A percentile compares a stretch with the other conserved stretches of the same genome.
These are phyloP conservation scores for Primulina tabacum DNA, from an alignment of 257 asterid genomes.

Conservation along the genomic window DNA sequence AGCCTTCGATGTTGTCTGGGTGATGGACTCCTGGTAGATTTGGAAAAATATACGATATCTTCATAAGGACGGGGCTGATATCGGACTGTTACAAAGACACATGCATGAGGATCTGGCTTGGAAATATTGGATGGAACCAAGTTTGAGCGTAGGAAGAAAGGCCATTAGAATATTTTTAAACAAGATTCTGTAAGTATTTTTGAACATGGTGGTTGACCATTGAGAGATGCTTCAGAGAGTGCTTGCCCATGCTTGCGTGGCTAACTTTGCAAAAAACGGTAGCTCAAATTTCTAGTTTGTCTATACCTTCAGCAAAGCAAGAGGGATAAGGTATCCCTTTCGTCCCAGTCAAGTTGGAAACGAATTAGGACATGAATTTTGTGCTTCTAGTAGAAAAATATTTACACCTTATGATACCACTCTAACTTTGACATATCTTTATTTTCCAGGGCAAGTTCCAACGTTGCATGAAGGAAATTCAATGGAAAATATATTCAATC, in stretches of 20 bases:
- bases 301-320: conserved; percentile 3
- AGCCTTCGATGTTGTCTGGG: too few species aligned
- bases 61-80: too few species aligned
- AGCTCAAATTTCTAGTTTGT: conserved; percentile 17
- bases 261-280: not conserved
- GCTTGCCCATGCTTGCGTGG: not conserved
- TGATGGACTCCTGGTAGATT: too few species aligned
- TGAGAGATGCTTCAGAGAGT: not conserved
- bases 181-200: too few species aligned
- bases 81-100: too few species aligned
- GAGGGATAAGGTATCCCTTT: not conserved
- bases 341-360: not conserved
- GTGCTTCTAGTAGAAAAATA: not conserved
- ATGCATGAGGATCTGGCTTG: too few species aligned
- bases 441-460: conserved; percentile 83
- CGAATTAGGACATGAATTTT: conserved; percentile 14
- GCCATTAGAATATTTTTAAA: too few species aligned
- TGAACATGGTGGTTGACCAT: not conserved
- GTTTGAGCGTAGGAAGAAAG: too few species aligned
- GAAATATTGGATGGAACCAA: too few species aligned
- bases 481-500: conserved; percentile 64
- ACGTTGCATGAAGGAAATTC: conserved; percentile 85
- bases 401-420: conserved; percentile 13
- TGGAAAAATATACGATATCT: too few species aligned
- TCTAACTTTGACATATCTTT: conserved; percentile 21